Evolutionary conservation across 495 filamentous ascomycete genomes (phyloP), one percentile per base, ranked within the genome.

Genomic region (Aspergillus coremiiformis): DNA sequence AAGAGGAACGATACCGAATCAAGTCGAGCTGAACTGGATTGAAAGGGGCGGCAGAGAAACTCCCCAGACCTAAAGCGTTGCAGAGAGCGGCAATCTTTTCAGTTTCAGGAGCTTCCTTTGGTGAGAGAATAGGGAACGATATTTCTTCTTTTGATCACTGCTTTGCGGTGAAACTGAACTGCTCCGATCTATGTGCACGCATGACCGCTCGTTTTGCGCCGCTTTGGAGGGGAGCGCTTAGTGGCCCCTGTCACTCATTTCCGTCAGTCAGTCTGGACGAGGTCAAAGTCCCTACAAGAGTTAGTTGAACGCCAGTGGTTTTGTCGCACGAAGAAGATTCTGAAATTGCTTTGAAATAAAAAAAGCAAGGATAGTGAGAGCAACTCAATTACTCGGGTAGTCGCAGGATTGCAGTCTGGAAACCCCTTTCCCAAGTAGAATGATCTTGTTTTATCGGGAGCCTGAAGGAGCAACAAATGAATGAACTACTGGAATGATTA

Each of bases 141-240:
- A 54, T 55, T 37, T 52, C 20, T 32, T 29, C 15, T 29, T 39
- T 21, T 47, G 53, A 33, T 48, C 47, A 39, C 41, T 55, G 45
- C 49, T 54, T 57, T 55, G 54, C 54, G 60, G 56, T 63, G 60
- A 63, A 59, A 63, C 54, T 54, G 30, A 51, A 45, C 23, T 57
- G 56, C 53, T 49, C 45, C 49, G 61, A 61, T 58, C 58, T 63
- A 61, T 63, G 64, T 56, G 61, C 66, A 68, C 69, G 64, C 69
- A 71, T 73, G 66, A 73, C 67, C 62, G 58, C 57, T 61, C 52
- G 35, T 39, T 58, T 53, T 57, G 54, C 56, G 58, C 58, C 53
- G 59, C 56, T 50, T 42, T 22, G 55, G 46, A 58, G 64, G 62
- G 65, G 65, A 67, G 63, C 61, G 60, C 62, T 68, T 67, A 67